Percentiles rank a stretch among this genome's conserved stretches.
phyloP scores from a whole-genome alignment of 768 basidiomycete species.

The Pleurotus platypus region DNA sequence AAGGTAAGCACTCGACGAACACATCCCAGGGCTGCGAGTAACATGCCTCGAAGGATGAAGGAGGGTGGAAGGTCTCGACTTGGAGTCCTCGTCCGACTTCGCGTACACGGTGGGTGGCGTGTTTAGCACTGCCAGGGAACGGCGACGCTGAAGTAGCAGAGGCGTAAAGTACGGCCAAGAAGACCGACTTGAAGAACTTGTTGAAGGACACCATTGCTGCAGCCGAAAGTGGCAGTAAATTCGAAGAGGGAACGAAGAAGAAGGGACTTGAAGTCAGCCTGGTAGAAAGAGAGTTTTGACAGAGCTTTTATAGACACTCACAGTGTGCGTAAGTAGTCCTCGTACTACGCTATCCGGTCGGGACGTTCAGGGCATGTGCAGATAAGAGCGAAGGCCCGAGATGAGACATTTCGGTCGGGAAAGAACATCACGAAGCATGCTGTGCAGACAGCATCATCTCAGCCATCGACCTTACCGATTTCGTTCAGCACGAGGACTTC shows the following conservation, averaged over 20 bases:
- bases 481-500: background rate
- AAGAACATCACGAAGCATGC: background rate
- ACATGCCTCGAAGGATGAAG: constrained; percentile 30
- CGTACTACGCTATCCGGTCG: too few relatives aligned
- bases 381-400: constrained; percentile 2
- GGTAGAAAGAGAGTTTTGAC: background rate
- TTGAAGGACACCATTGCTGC: constrained; percentile 20
- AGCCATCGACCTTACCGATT: background rate
- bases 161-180: constrained; percentile 24
- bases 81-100: constrained; percentile 24
- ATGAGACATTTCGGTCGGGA: background rate
- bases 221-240: background rate
- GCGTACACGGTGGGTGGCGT: constrained; percentile 27
- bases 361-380: background rate
- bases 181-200: constrained; percentile 26
- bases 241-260: background rate
- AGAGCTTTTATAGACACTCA: background rate
- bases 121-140: constrained; percentile 23
- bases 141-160: constrained; percentile 23
- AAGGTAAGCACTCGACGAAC: too few relatives aligned
- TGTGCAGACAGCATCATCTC: background rate
- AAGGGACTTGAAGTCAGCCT: background rate
- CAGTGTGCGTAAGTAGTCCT: too few relatives aligned
- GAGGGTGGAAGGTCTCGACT: constrained; percentile 33
- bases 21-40: background rate